phyloP scores from a whole-genome alignment of 129 eudicot genomes.

The Lonicera japonica region DNA sequence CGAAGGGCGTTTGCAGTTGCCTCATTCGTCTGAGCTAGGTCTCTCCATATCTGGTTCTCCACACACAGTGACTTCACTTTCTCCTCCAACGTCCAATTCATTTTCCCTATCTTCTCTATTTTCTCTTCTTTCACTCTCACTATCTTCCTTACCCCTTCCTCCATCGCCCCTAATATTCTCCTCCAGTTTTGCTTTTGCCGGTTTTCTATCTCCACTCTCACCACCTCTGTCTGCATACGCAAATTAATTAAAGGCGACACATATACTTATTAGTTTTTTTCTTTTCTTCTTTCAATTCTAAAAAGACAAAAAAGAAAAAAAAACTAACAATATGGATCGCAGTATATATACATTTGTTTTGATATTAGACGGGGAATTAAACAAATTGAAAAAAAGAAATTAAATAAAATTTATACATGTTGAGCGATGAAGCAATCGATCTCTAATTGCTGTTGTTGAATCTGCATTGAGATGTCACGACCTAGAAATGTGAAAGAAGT shows the following conservation, averaged over 20 bases:
- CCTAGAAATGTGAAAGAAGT: conserved; percentile 56
- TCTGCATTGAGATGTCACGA: conserved; percentile 46
- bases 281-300: too few relatives aligned
- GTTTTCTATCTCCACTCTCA: conserved; percentile 58
- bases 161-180: conserved; percentile 50
- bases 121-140: conserved; percentile 63
- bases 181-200: conserved; percentile 41
- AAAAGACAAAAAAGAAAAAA: too few relatives aligned
- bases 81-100: conserved; percentile 68
- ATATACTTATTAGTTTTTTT: too few relatives aligned
- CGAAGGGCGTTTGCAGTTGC: conserved; percentile 84
- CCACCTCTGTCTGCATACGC: conserved; percentile 47
- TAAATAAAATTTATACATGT: conserved; percentile 37
- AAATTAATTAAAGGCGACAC: too few relatives aligned
- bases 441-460: conserved; percentile 47
- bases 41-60: conserved; percentile 84
- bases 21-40: conserved; percentile 80
- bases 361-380: too few relatives aligned
- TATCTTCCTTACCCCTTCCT: conserved; percentile 44
- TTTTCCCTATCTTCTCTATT: conserved; percentile 48
- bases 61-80: conserved; percentile 56
- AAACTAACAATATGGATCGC: too few relatives aligned
- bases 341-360: too few relatives aligned
- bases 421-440: conserved; percentile 41
- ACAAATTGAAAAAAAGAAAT: too few relatives aligned